Base-by-base conservation (phyloP, 2,329 filamentous ascomycete species). In the Trichophyton simii region DNA sequence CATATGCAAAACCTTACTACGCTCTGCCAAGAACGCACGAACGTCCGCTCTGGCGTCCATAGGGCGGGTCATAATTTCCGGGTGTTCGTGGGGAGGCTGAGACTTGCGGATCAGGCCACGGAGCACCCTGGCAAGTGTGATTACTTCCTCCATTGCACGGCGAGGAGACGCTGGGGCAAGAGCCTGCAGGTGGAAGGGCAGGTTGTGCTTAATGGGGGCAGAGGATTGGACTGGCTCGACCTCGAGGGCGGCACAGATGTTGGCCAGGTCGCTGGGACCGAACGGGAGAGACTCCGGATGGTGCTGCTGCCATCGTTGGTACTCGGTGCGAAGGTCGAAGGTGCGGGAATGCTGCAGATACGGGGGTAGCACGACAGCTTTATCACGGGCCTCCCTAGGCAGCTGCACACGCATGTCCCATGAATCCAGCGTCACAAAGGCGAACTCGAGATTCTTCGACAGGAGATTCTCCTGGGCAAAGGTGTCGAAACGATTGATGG, bases 341-440 rank as follows among this genome's bases (percentile, higher is more conserved):
- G 92, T 96, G 64, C 94, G 87, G 44, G 94, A 96, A 79, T 99
- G 94, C 79, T 99, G 94, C 63, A 99, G 83, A 75, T 99, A 99
- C 8, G 92, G 88, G 22, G 94, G 94, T 41, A 99, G 84, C 59
- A 97, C 94, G 48, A 97, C 94, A 67, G 91, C 88, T 82, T 99
- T 99, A 79, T 99, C 94, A 70, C 94, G 89, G 72, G 94, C 94
- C 79, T 99, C 94, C 66, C 94, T 89, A 57, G 94, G 94, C 72
- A 99, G 84, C 81, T 99, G 94, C 62, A 99, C 94, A 68, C 94
- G 90, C 63, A 99, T 85, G 74, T 99, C 94, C 94, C 94, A 99
- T 54, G 92, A 91, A 76, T 97, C 95, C 70, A 99, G 85, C 48
- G 94, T 99, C 64, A 99, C 94, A 75, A 99, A 99, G 66, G 95